Evolutionary conservation across 768 basidiomycete genomes (phyloP).

Genomic region (Lactarius vividus): DNA sequence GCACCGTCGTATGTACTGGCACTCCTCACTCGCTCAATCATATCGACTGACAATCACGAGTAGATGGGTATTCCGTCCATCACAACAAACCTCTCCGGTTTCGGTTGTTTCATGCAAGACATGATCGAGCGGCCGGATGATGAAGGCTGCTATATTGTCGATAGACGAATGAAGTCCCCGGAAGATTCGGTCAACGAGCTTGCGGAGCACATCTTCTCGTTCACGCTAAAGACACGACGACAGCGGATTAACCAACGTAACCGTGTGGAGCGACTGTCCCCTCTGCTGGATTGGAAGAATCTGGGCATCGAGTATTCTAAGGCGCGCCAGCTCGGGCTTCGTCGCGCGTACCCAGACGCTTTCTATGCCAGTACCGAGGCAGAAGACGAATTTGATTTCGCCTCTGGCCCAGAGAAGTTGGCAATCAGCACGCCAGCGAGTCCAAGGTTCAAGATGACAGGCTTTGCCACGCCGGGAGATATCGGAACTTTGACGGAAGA

Average conservation of each 20-base stretch:
- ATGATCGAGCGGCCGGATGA: slow-evolving; percentile 92
- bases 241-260: slow-evolving; percentile 99
- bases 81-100: slow-evolving; percentile 97
- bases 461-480: slow-evolving; percentile 90
- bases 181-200: slow-evolving; percentile 91
- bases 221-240: slow-evolving; percentile 81
- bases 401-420: slow-evolving; percentile 63
- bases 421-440: slow-evolving; percentile 83
- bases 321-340: slow-evolving; percentile 84
- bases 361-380: slow-evolving; percentile 68
- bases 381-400: slow-evolving; percentile 54
- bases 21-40: slow-evolving; percentile 1
- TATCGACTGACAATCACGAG: slow-evolving; percentile 16
- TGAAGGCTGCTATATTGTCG: slow-evolving; percentile 96
- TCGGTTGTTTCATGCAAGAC: slow-evolving; percentile 99
- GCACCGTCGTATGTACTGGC: slow-evolving; percentile 78
- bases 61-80: slow-evolving; percentile 98
- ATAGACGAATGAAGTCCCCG: slow-evolving; percentile 82
- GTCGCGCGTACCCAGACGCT: slow-evolving; percentile 93
- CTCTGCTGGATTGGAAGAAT: slow-evolving; percentile 97
- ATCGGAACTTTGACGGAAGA: slow-evolving; percentile 87
- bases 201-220: slow-evolving; percentile 68
- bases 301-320: slow-evolving; percentile 97
- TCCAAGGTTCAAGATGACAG: slow-evolving; percentile 70
- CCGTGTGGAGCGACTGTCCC: slow-evolving; percentile 90